These are phyloP conservation scores for Xylaria sp. DNA, from an alignment of 2,329 filamentous ascomycete genomes.

Conservation along the genomic window DNA sequence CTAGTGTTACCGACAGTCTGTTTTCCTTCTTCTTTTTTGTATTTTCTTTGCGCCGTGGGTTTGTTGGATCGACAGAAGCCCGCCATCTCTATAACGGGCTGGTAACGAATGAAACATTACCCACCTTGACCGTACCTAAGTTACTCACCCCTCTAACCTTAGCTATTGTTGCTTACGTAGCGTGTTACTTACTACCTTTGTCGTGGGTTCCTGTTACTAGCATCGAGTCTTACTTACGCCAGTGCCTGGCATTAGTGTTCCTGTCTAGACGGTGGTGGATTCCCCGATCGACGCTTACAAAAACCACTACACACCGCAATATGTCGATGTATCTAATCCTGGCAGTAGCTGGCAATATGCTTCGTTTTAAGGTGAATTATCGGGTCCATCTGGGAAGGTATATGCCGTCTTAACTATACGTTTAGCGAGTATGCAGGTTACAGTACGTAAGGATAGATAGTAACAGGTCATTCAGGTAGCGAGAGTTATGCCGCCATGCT, in stretches of 20 bases:
- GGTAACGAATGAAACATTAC: neutral
- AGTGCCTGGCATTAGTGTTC: no score
- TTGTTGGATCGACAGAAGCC: constrained; percentile 10
- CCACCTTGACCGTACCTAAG: neutral
- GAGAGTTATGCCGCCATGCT: neutral
- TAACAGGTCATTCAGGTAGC: no score
- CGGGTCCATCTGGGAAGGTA: neutral
- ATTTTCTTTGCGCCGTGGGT: neutral
- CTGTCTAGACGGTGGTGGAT: no score
- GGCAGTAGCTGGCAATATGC: neutral
- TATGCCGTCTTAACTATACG: neutral
- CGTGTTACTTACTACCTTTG: no score
- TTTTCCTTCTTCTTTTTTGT: neutral
- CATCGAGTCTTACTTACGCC: no score
- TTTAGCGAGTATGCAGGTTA: neutral
- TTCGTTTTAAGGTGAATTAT: neutral
- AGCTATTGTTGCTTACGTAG: neutral
- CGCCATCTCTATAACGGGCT: neutral
- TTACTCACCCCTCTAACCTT: no score
- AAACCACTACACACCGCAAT: neutral
- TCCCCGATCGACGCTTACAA: no score
- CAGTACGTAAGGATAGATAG: neutral
- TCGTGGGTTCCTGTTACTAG: no score
- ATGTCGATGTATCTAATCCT: neutral
- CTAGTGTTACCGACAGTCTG: constrained; percentile 22